Evolutionary conservation across 768 basidiomycete species (phyloP), one percentile per base, ranked within the genome.

Genomic region (Cystofilobasidium bisporidii): DNA sequence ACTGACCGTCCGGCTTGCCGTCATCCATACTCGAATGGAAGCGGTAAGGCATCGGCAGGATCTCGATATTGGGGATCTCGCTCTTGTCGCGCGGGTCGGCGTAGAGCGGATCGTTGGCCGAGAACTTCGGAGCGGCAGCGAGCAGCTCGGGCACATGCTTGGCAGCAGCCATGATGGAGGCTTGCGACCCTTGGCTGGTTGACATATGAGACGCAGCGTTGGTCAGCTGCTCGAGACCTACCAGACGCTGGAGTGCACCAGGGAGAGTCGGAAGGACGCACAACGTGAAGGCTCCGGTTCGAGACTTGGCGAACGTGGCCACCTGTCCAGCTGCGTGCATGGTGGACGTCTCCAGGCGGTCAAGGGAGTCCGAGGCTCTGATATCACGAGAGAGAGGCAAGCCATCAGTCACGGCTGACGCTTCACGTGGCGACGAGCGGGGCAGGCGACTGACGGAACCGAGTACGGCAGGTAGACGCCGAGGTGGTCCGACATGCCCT

Each of bases 401-500:
- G 9, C 20, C 17, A 41, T 1, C 61, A 22, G 20, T 36, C 22
- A 32, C 30, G 15, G 11, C 15, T 10, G 30, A 24, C 2, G 20
- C 32, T 59, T 14, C 8, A 2, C 32, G 38, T 2, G 20, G 30
- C 32, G 38, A 12, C 30, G 33, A 15, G 57, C 22, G 20, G 18
- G 28, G 38, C 30, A 32, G 26, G 20, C 9, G 22, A 64, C 68
- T n/a, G 14, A 69, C 68, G 68, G 68, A 17, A 69, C 68, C 9
- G 55, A 38, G 50, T 69, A 69, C 14, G 68, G 68, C 3, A 69
- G 50, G n/a, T 69, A 69, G 56, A 71, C 80, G 18, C 81, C 79
- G 4, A 81, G 79, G 72, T 91, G 89, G 73, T 91, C 89, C 55
- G 82, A 78, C 22, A 91, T 81, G 74, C 89, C 81, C 12, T 81